Base-by-base conservation (phyloP, 2,329 filamentous ascomycete species). In the Talaromyces sp. region DNA sequence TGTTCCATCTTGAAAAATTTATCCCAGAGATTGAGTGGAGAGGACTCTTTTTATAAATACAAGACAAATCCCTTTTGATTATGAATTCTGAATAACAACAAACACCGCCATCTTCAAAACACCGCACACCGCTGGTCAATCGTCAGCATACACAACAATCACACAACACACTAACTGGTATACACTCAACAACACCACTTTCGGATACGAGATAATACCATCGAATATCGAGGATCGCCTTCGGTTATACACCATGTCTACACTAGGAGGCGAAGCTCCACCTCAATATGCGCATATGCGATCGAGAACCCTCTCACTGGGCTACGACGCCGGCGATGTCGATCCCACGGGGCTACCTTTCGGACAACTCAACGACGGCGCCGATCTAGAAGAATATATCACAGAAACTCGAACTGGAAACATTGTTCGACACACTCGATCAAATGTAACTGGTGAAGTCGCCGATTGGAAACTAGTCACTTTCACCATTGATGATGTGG, bases 401-500 rank as follows among this genome's bases (percentile, higher is more conserved):
- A 78, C 82, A 64, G 89, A 91, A 74, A 87, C 85, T 1, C 75
- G 79, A 5, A 72, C 76, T 0, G 90, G 90, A n/a, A 81, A 86
- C 62, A 90, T 92, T 68, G 81, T 86, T 27, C 82, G 80, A 69
- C 77, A 79, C 45, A 75, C 83, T 22, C 78, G 78, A 69, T 86
- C 90, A 3, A 85, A 89, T 57, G 81, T 81, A 0, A 82, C 80
- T 2, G 82, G 83, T 3, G 75, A 80, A 61, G 74, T 81, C n/a
- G 79, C 82, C 68, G 77, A 82, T 35, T 88, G 86, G 73, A 86
- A 88, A 65, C 80, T 91, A 10, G 88, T 91, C 39, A 90, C 89
- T 0, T 96, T 95, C 73, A 85, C 83, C 3, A 83, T 88, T 2
- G 80, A 87, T 66, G 91, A 95, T 74, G 85, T 86, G 0, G 90